These are phyloP conservation scores for Penicillium paradoxum DNA, from an alignment of 495 filamentous ascomycete species.

Conservation along the genomic window DNA sequence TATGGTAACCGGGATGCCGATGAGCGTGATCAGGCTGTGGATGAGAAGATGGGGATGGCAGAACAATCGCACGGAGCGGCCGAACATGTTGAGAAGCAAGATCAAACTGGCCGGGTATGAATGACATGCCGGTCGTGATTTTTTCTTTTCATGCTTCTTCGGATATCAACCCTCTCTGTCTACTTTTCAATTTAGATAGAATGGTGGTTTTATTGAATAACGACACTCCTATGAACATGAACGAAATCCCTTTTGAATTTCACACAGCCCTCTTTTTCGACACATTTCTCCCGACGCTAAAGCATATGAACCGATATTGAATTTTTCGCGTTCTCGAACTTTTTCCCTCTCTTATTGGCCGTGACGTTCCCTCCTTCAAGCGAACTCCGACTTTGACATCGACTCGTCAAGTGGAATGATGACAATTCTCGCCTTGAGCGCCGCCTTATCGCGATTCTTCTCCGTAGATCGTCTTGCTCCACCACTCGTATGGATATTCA, in stretches of 20 bases:
- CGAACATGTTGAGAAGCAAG: slow-evolving; percentile 16
- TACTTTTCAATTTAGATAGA: no score
- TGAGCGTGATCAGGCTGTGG: slow-evolving; percentile 32
- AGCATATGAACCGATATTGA: no score
- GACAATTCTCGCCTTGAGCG: slow-evolving; percentile 29
- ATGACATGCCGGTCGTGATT: no score
- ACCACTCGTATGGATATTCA: slow-evolving; percentile 18
- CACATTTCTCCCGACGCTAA: no score
- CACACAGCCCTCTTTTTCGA: not conserved
- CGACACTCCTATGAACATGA: no score
- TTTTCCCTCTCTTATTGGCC: no score
- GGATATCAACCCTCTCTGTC: no score
- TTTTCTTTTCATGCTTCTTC: no score
- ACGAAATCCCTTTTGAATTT: no score
- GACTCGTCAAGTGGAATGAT: slow-evolving; percentile 25
- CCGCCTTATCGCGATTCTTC: slow-evolving; percentile 17
- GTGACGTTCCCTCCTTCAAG: not conserved
- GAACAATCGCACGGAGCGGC: slow-evolving; percentile 12
- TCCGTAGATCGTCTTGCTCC: not conserved
- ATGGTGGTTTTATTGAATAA: no score
- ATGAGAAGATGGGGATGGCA: slow-evolving; percentile 26
- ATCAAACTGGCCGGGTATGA: slow-evolving; percentile 1
- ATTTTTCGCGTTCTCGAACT: no score
- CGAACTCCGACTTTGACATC: not conserved
- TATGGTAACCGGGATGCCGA: slow-evolving; percentile 56